Evolutionary conservation across 225 moss, liverwort and hornwort species (phyloP), one percentile per base, ranked within the genome.

Genomic region (Ulota crispa): DNA sequence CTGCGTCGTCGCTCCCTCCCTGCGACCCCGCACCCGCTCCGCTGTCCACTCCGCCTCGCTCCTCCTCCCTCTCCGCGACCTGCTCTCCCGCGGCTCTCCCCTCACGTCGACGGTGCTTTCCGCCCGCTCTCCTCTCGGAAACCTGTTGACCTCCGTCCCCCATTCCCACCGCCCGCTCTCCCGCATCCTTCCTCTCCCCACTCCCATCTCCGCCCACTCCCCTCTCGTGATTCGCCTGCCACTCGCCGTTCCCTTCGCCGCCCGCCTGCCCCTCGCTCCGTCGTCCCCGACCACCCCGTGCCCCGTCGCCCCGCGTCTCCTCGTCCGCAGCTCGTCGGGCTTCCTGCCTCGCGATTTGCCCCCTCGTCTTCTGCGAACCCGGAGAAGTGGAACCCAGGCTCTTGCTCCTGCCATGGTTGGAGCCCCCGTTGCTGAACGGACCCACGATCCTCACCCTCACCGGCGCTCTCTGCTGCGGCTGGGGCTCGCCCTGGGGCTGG

Each of bases 311-410:
- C 68, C 32, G 71, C 7, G 71, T 21, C 59, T 77, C 87, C 75
- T 72, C 88, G 76, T 65, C 84, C 68, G 83, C 81, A 43, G 78
- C 83, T 82, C 80, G 88, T 34, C 63, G 75, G 56, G 86, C 86
- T 75, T 86, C 91, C 80, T 85, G 86, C 19, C 86, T 78, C 62
- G 91, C 88, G 75, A 88, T 77, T 72, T 91, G 91, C 9, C 83
- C 88, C 72, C 91, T 82, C 80, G 91, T 91, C 83, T 88, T 91
- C 80, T 84, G 88, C 20, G 91, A 83, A 26, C 86, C 86, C 18
- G 82, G 82, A 55, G 88, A 77, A 16, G 57, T 66, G 24, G 82
- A 72, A 43, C 80, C 84, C 31, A 77, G 34, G 68, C 77, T 80
- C 82, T 88, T 88, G 80, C 73, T 80, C 84, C 73, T 68, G 60